Percentiles rank a stretch among this genome's conserved stretches.
Evolutionary conservation across 495 filamentous ascomycete genomes (phyloP).

Genomic region (Penicillium steckii): DNA sequence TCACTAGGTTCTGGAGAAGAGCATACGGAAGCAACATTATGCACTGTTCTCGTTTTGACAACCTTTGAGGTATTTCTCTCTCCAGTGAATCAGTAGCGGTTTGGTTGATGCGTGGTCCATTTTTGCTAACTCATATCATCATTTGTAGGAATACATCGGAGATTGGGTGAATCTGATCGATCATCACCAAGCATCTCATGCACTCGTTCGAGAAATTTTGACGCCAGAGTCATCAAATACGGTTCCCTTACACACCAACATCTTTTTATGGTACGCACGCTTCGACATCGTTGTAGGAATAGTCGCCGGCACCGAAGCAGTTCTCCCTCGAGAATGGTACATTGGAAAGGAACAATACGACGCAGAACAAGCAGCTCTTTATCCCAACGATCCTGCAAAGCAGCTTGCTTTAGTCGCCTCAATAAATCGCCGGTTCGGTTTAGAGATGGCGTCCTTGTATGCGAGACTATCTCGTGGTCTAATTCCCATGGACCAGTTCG

Average conservation of each 20-base stretch:
- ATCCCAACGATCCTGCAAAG: constrained; percentile 62
- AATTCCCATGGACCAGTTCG: constrained; percentile 65
- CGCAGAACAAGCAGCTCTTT: constrained; percentile 49
- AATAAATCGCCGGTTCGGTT: constrained; percentile 68
- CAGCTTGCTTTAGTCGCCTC: constrained; percentile 66
- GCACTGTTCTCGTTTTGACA: constrained; percentile 89
- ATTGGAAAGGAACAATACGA: constrained; percentile 62
- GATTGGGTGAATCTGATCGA: constrained; percentile 91
- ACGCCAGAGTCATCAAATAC: constrained; percentile 75
- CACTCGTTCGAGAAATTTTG: constrained; percentile 74
- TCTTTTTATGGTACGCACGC: constrained; percentile 83
- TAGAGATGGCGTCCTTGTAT: constrained; percentile 78
- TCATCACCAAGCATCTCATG: constrained; percentile 86
- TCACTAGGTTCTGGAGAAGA: constrained; percentile 68
- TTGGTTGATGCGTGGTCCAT: constrained; percentile 24
- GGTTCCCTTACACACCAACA: constrained; percentile 62
- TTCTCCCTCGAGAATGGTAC: constrained; percentile 81
- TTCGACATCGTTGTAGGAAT: constrained; percentile 85
- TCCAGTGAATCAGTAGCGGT: background rate
- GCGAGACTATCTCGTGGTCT: constrained; percentile 62
- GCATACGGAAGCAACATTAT: constrained; percentile 70
- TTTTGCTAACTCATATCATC: constrained; percentile 3
- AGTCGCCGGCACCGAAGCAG: constrained; percentile 73
- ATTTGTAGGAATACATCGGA: constrained; percentile 78
- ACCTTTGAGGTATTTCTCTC: constrained; percentile 75